Evolutionary conservation across 805 yeast species (phyloP).

Genomic region (Yarrowia phangngaensis): DNA sequence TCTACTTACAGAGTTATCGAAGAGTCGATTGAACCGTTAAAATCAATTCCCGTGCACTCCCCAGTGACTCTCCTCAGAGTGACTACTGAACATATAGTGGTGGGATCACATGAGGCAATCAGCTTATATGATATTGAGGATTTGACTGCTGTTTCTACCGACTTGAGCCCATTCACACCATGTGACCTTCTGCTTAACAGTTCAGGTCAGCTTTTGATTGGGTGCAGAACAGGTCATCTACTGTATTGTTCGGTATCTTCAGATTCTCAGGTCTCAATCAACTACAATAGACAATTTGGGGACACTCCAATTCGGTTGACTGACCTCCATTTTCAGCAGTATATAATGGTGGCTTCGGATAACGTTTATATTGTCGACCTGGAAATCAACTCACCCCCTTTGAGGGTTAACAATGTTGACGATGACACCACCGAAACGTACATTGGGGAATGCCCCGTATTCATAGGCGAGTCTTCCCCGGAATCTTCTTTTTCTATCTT

Average conservation of each 20-base stretch:
- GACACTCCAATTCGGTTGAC: slow-evolving; percentile 3
- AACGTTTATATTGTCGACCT: slow-evolving; percentile 4
- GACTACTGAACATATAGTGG: slow-evolving; percentile 8
- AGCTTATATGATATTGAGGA: slow-evolving; percentile 12
- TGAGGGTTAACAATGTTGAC: slow-evolving; percentile 1
- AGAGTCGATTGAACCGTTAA: neutral
- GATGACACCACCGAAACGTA: neutral
- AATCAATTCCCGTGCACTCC: neutral
- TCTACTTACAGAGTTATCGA: neutral
- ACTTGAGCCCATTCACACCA: slow-evolving; percentile 4
- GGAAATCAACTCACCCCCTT: slow-evolving; percentile 4
- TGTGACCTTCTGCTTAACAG: slow-evolving; percentile 12
- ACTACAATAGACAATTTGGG: slow-evolving; percentile 14
- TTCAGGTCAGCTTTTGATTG: slow-evolving; percentile 2
- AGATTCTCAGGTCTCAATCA: neutral
- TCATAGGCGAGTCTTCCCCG: slow-evolving; percentile 11
- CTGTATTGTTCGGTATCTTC: slow-evolving; percentile 1
- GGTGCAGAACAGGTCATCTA: slow-evolving; percentile 14
- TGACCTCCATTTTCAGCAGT: slow-evolving; percentile 8
- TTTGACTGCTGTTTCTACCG: slow-evolving; percentile 2
- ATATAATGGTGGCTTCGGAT: slow-evolving; percentile 7
- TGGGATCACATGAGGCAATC: slow-evolving; percentile 3
- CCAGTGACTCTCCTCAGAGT: slow-evolving; percentile 10
- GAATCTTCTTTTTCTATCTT: slow-evolving; percentile 8
- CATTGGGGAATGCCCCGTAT: slow-evolving; percentile 16